phyloP scores from a whole-genome alignment of 1,284 basidiomycete species.

The Bjerkandera adusta region DNA sequence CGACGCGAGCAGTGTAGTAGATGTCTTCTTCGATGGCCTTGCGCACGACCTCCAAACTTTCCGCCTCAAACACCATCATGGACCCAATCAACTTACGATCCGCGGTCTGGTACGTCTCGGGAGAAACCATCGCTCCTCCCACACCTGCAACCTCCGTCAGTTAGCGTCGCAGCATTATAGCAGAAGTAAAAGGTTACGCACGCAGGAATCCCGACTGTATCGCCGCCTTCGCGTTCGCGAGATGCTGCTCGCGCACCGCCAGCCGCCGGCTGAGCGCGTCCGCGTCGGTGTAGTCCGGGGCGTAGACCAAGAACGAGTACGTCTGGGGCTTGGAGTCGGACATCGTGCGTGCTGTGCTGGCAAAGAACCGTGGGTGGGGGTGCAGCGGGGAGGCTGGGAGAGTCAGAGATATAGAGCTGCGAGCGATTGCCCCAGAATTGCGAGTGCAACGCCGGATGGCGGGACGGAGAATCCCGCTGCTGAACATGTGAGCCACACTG shows the following conservation, averaged over 20 bases:
- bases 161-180: background rate
- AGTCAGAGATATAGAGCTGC: too few species aligned
- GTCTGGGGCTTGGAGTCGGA: background rate
- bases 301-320: conserved; percentile 37
- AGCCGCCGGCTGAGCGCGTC: conserved; percentile 33
- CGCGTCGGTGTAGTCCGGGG: conserved; percentile 37
- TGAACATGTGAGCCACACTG: too few species aligned
- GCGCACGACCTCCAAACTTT: conserved; percentile 26
- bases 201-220: conserved; percentile 26
- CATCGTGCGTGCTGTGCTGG: too few species aligned
- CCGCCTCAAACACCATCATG: conserved; percentile 28
- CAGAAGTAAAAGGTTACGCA: conserved; percentile 18
- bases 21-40: conserved; percentile 28
- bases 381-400: background rate
- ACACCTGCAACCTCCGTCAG: conserved; percentile 15
- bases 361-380: background rate
- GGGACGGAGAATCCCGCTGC: too few species aligned
- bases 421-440: too few species aligned
- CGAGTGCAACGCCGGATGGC: too few species aligned
- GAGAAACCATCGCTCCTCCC: conserved; percentile 26
- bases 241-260: conserved; percentile 31
- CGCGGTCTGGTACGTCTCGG: conserved; percentile 21
- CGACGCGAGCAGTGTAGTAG: conserved; percentile 30
- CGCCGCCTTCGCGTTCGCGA: conserved; percentile 25
- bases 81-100: conserved; percentile 30